These are phyloP conservation scores for Paspalum notatum DNA, from an alignment of 176 grass and related monocot genomes.

Conservation along the genomic window DNA sequence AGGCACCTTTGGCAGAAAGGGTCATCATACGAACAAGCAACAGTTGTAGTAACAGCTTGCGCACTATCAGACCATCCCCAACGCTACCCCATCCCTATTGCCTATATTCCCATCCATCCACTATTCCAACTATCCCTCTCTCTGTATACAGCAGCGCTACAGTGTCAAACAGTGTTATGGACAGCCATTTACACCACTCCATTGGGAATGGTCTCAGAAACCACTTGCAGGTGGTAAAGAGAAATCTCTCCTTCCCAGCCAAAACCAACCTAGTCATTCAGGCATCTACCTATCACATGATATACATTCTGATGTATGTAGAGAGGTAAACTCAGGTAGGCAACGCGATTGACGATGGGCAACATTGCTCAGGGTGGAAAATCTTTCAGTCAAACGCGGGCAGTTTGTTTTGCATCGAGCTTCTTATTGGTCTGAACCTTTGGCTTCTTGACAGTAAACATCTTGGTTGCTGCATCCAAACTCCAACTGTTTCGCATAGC, in stretches of 20 bases:
- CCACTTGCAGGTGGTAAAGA: neutral
- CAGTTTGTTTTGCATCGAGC: constrained; percentile 76
- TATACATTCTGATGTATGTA: neutral
- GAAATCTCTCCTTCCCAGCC: neutral
- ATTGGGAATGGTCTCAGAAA: no score
- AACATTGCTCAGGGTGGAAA: constrained; percentile 93
- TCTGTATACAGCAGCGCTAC: no score
- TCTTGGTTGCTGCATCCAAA: constrained; percentile 64
- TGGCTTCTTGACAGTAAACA: constrained; percentile 73
- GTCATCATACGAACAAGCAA: neutral
- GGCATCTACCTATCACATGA: constrained; percentile 8
- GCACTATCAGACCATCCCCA: no score
- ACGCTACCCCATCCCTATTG: no score
- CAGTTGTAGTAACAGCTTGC: neutral
- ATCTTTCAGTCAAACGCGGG: constrained; percentile 96
- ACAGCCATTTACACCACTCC: no score
- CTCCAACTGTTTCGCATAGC: constrained; percentile 69
- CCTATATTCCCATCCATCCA: no score
- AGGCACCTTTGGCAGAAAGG: neutral
- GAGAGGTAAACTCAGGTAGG: neutral
- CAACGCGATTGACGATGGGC: neutral
- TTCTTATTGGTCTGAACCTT: constrained; percentile 70
- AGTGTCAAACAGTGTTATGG: no score
- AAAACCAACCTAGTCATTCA: neutral
- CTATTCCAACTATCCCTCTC: no score